A percentile compares a stretch with the other conserved stretches of the same genome.
Evolutionary conservation across 176 grass and related monocot genomes (phyloP).

Genomic region (Pharus latifolius): DNA sequence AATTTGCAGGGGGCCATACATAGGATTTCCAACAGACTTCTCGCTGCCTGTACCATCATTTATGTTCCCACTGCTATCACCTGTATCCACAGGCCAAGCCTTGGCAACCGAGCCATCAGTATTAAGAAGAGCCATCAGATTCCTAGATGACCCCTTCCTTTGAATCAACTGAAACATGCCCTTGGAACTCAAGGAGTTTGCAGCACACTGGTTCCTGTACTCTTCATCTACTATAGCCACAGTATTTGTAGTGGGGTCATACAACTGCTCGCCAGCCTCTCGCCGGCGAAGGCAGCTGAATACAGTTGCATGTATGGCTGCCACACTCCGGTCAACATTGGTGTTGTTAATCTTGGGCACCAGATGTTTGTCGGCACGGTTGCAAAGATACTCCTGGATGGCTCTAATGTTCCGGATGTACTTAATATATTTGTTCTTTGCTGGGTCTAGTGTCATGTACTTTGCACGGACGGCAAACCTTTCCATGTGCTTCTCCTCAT

Average conservation of each 20-base stretch:
- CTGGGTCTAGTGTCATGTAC: slow-evolving; percentile 92
- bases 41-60: slow-evolving; percentile 9
- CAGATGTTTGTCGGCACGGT: slow-evolving; percentile 83
- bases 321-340: slow-evolving; percentile 86
- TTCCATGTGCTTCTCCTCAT: slow-evolving; percentile 93
- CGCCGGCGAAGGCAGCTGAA: slow-evolving; percentile 69
- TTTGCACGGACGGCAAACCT: slow-evolving; percentile 92
- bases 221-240: slow-evolving; percentile 59
- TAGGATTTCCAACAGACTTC: slow-evolving; percentile 19
- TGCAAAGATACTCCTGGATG: slow-evolving; percentile 86
- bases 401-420: slow-evolving; percentile 86
- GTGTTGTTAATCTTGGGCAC: slow-evolving; percentile 99
- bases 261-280: slow-evolving; percentile 61
- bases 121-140: slow-evolving; percentile 86
- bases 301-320: slow-evolving; percentile 76
- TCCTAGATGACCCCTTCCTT: slow-evolving; percentile 69
- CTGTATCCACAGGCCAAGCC: slow-evolving; percentile 62
- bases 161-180: slow-evolving; percentile 93
- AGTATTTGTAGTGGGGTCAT: slow-evolving; percentile 67
- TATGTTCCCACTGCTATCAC: slow-evolving; percentile 5
- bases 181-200: slow-evolving; percentile 83
- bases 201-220: slow-evolving; percentile 74
- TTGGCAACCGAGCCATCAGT: slow-evolving; percentile 83
- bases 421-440: slow-evolving; percentile 94
- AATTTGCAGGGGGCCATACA: slow-evolving; percentile 49